phyloP scores from a whole-genome alignment of 2,329 filamentous ascomycete species.

The Aureobasidium sp. region DNA sequence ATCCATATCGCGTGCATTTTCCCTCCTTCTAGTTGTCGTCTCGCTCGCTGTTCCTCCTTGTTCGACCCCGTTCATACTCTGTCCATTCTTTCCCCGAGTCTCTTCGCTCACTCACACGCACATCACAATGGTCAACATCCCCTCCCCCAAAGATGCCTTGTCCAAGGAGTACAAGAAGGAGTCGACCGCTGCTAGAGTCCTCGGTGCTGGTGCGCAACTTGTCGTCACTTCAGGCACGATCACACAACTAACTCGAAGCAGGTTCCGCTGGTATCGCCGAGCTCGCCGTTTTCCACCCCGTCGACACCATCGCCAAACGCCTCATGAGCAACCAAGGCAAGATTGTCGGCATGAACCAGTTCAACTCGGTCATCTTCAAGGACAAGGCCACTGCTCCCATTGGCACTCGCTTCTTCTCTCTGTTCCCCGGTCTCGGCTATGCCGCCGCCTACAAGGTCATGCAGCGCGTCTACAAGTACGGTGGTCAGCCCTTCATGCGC shows the following conservation, averaged over 20 bases:
- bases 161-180: constrained; percentile 69
- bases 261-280: constrained; percentile 90
- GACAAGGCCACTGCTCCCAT: constrained; percentile 68
- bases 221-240: not conserved
- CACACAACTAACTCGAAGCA: constrained; percentile 33
- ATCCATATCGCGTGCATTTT: constrained; percentile 2
- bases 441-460: constrained; percentile 97
- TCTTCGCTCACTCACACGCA: not conserved
- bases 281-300: constrained; percentile 86
- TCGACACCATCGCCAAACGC: constrained; percentile 97
- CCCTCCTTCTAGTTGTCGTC: not conserved
- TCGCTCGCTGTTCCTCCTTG: constrained; percentile 1
- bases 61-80: not conserved
- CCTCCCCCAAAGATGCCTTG: constrained; percentile 19
- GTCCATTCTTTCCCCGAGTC: constrained; percentile 2
- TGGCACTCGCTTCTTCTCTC: constrained; percentile 77
- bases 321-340: constrained; percentile 96
- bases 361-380: constrained; percentile 92
- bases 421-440: constrained; percentile 96
- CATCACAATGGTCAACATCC: constrained; percentile 21
- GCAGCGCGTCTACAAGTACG: constrained; percentile 97
- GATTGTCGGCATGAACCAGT: constrained; percentile 53
- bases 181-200: constrained; percentile 77
- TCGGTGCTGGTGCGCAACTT: constrained; percentile 70
- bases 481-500: constrained; percentile 88